Conservation (phyloP, 2,329 filamentous ascomycete genomes). For the Mollisiaceae sp. region DNA sequence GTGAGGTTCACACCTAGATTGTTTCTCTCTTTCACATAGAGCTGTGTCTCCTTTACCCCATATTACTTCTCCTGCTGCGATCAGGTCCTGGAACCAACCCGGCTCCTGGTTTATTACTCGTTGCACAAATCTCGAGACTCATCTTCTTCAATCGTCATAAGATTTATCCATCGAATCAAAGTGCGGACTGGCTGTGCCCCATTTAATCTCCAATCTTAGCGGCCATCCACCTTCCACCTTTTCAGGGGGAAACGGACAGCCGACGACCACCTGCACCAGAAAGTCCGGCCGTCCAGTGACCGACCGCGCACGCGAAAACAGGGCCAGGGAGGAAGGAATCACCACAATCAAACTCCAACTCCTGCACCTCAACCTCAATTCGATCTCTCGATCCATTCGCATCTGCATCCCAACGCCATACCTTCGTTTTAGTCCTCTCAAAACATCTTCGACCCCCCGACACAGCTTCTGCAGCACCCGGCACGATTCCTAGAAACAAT, state of each 20-base stretch:
- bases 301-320: neutral
- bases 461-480: constrained; percentile 28
- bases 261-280: neutral
- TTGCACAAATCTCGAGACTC: neutral
- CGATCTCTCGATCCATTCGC: neutral
- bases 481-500: constrained; percentile 11
- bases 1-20: too few species aligned
- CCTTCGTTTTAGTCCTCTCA: constrained; percentile 3
- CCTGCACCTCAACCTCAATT: neutral
- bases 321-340: neutral
- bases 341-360: neutral
- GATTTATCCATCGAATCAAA: constrained; percentile 16
- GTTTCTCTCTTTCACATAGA: neutral
- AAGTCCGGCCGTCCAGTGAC: neutral
- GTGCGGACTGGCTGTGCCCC: constrained; percentile 15
- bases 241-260: constrained; percentile 2
- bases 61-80: neutral
- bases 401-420: constrained; percentile 3
- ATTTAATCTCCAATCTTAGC: constrained; percentile 17
- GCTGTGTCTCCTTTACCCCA: neutral
- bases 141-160: neutral
- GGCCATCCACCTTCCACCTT: neutral
- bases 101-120: constrained; percentile 9
- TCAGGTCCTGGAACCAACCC: neutral
- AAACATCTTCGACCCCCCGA: neutral